Evolutionary conservation across 169 alveolate species (phyloP).

Genomic region (Eimeria necatrix): DNA sequence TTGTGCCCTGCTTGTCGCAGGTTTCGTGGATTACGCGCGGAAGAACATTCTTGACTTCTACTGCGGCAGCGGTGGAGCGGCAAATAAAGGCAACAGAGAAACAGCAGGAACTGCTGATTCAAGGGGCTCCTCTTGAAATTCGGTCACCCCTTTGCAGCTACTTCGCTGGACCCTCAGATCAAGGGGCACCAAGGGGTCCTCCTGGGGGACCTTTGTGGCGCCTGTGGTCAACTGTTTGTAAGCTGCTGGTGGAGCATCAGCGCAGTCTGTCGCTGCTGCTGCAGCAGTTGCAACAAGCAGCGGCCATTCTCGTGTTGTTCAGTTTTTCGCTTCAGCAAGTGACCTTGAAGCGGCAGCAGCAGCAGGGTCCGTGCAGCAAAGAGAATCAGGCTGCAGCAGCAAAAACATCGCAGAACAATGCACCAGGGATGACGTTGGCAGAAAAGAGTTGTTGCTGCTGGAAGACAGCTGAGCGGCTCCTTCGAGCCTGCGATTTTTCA

Average conservation of each 20-base stretch:
- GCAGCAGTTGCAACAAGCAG: conserved; percentile 41
- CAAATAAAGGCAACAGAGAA: conserved; percentile 19
- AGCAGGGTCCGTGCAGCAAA: not conserved
- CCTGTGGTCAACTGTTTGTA: not conserved
- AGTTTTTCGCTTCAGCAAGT: not conserved
- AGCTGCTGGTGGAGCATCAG: conserved; percentile 13
- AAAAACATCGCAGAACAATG: not conserved
- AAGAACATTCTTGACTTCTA: not conserved
- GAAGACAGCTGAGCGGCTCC: conserved; percentile 17
- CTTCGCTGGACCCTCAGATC: not conserved
- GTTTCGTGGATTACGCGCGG: conserved; percentile 18
- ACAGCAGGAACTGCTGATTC: conserved; percentile 23
- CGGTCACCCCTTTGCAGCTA: not conserved
- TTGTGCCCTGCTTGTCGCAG: not conserved
- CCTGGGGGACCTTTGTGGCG: not conserved
- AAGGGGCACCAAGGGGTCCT: not conserved
- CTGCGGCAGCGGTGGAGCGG: conserved; percentile 35
- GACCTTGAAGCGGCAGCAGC: not conserved
- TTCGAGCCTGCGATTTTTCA: not conserved
- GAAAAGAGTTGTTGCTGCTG: conserved; percentile 16
- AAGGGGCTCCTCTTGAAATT: conserved; percentile 21
- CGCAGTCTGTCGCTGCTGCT: conserved; percentile 46
- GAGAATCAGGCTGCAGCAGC: not conserved
- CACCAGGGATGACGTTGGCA: not conserved
- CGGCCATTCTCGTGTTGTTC: not conserved